phyloP scores from a whole-genome alignment of 1,139 yeast species.

The Lipomyces yarrowii region DNA sequence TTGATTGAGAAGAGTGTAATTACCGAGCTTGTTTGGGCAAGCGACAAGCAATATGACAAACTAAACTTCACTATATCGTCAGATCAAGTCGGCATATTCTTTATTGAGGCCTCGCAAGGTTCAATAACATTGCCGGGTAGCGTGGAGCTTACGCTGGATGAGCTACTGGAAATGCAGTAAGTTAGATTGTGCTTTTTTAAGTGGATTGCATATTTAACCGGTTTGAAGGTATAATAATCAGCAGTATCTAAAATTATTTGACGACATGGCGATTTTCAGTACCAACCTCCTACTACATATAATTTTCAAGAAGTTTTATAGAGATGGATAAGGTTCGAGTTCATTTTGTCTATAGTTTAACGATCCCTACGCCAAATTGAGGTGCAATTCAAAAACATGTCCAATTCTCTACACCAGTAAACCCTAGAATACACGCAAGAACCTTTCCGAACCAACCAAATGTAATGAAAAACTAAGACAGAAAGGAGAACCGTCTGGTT shows the following conservation, averaged over 20 bases:
- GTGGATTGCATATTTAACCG: neutral
- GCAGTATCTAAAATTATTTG: conserved; percentile 56
- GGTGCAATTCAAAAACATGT: neutral
- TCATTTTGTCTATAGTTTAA: neutral
- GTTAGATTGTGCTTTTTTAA: conserved; percentile 26
- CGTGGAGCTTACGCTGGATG: conserved; percentile 62
- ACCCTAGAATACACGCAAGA: neutral
- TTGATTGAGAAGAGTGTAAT: conserved; percentile 74
- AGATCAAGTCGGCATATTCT: conserved; percentile 71
- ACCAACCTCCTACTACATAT: conserved; percentile 66
- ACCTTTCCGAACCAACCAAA: neutral
- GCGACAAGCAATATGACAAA: conserved; percentile 62
- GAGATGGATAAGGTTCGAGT: conserved; percentile 22
- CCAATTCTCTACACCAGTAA: neutral
- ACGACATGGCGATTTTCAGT: conserved; percentile 66
- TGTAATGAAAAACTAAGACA: neutral
- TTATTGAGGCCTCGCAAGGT: conserved; percentile 65
- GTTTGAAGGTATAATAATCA: conserved; percentile 45
- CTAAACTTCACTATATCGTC: conserved; percentile 76
- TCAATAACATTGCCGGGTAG: conserved; percentile 51
- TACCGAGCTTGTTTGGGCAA: conserved; percentile 51
- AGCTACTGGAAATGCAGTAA: conserved; percentile 67
- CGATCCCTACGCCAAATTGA: neutral
- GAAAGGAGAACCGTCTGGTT: neutral
- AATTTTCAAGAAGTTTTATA: conserved; percentile 71